phyloP scores from a whole-genome alignment of 2,329 filamentous ascomycete genomes.

The Achaetomium macrosporum region DNA sequence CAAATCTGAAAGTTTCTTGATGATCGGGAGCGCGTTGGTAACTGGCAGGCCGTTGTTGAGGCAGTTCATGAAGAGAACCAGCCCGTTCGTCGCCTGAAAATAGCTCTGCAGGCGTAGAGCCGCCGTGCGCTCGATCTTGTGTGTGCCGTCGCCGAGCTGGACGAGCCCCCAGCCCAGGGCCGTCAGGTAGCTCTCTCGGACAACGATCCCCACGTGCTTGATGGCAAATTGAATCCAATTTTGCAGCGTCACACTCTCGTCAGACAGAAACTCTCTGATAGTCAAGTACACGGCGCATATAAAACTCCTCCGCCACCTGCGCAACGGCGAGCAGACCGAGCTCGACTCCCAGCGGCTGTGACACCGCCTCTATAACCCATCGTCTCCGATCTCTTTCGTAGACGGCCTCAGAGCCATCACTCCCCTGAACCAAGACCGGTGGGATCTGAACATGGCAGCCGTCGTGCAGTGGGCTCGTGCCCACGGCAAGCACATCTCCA shows the following conservation, averaged over 20 bases:
- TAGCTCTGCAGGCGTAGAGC: conserved; percentile 3
- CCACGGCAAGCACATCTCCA: conserved; percentile 10
- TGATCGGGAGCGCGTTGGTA: conserved; percentile 14
- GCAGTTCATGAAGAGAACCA: conserved; percentile 19
- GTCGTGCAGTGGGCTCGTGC: conserved; percentile 8
- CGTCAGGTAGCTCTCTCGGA: conserved; percentile 18
- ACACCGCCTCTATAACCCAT: not conserved
- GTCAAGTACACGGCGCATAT: conserved; percentile 22
- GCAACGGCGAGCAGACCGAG: no score
- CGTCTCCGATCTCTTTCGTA: not conserved
- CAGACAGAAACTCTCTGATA: conserved; percentile 15
- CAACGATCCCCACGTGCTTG: conserved; percentile 17
- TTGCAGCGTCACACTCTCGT: conserved; percentile 18
- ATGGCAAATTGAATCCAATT: conserved; percentile 21
- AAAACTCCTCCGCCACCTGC: no score
- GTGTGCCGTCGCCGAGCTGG: conserved; percentile 12
- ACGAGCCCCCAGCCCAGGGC: conserved; percentile 18
- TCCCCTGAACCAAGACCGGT: conserved; percentile 3
- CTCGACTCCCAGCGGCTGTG: no score
- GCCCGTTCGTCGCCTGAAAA: conserved; percentile 18
- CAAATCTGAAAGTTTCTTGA: conserved; percentile 16
- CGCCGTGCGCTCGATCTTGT: conserved; percentile 12
- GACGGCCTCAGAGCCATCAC: conserved; percentile 2
- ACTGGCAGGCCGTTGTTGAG: conserved; percentile 19
- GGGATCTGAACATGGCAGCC: conserved; percentile 9